phyloP scores from a whole-genome alignment of 169 alveolate species.

The Plasmodium cynomolgi region DNA sequence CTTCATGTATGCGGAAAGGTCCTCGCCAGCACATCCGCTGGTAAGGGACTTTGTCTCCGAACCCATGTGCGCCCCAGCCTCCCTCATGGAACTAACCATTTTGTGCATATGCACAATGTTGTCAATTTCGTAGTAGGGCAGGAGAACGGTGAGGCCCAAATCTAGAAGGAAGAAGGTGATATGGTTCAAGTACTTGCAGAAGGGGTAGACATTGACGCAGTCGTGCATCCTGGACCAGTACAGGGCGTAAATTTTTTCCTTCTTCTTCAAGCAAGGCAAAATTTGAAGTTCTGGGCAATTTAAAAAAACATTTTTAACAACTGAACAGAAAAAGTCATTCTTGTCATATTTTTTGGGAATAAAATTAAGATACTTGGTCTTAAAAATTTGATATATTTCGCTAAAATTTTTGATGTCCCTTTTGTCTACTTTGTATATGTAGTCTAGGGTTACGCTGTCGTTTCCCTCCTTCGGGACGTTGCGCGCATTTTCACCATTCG shows the following conservation, averaged over 20 bases:
- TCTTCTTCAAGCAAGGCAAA: conserved; percentile 67
- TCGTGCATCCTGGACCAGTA: conserved; percentile 31
- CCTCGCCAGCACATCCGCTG: background rate
- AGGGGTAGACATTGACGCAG: conserved; percentile 61
- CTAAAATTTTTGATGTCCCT: conserved; percentile 39
- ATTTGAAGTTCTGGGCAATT: conserved; percentile 69
- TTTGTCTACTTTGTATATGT: conserved; percentile 55
- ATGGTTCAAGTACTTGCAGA: conserved; percentile 53
- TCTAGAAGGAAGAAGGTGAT: conserved; percentile 68
- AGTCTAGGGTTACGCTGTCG: background rate
- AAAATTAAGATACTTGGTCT: conserved; percentile 68
- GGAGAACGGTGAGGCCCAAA: conserved; percentile 47
- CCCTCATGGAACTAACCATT: background rate
- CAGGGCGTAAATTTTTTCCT: conserved; percentile 24
- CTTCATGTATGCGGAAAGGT: background rate
- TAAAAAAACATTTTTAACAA: conserved; percentile 39
- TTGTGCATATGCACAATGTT: conserved; percentile 58
- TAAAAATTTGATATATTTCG: conserved; percentile 57
- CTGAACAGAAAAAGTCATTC: conserved; percentile 45
- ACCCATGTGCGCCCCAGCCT: background rate
- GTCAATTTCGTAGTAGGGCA: conserved; percentile 72
- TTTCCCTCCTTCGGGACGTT: background rate
- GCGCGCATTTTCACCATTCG: background rate
- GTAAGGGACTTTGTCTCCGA: background rate
- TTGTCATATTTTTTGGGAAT: conserved; percentile 53